phyloP scores from a whole-genome alignment of 805 yeast species.

The Schwanniomyces occidentalis region DNA sequence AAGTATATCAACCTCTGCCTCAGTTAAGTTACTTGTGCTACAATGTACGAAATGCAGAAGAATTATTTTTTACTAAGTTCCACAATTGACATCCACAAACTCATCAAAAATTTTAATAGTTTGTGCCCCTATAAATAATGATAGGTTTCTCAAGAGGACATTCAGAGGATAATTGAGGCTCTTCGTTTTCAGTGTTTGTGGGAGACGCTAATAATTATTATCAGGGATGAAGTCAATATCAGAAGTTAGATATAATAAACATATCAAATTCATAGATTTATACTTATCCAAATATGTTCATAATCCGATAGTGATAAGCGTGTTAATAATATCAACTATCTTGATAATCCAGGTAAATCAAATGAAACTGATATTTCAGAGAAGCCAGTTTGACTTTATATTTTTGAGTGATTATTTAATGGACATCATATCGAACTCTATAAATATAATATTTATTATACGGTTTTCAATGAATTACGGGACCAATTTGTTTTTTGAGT shows the following conservation, averaged over 20 bases:
- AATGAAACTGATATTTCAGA: slow-evolving; percentile 1
- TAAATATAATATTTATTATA: slow-evolving; percentile 29
- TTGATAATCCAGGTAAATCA: slow-evolving; percentile 4
- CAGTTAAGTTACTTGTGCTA: too few species aligned
- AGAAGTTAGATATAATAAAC: slow-evolving; percentile 6
- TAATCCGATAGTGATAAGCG: slow-evolving; percentile 21
- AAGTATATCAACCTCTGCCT: too few species aligned
- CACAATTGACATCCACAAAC: too few species aligned
- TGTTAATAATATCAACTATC: slow-evolving; percentile 1
- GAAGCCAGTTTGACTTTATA: slow-evolving; percentile 8
- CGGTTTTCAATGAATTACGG: slow-evolving; percentile 20
- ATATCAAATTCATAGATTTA: slow-evolving; percentile 16
- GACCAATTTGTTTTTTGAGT: slow-evolving; percentile 17
- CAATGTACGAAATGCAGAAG: too few species aligned
- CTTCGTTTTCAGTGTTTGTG: too few species aligned
- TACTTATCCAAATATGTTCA: slow-evolving; percentile 18
- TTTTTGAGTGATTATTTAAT: slow-evolving; percentile 10
- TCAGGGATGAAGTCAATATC: slow-evolving; percentile 2
- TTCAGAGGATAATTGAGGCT: too few species aligned
- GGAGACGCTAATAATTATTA: too few species aligned
- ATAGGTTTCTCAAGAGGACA: too few species aligned
- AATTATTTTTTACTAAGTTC: too few species aligned
- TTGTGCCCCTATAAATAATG: too few species aligned
- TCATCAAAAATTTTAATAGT: too few species aligned
- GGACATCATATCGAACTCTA: slow-evolving; percentile 24